Evolutionary conservation across 768 basidiomycete genomes (phyloP), one percentile per base, ranked within the genome.

Genomic region (Psilocybe subaeruginosa): DNA sequence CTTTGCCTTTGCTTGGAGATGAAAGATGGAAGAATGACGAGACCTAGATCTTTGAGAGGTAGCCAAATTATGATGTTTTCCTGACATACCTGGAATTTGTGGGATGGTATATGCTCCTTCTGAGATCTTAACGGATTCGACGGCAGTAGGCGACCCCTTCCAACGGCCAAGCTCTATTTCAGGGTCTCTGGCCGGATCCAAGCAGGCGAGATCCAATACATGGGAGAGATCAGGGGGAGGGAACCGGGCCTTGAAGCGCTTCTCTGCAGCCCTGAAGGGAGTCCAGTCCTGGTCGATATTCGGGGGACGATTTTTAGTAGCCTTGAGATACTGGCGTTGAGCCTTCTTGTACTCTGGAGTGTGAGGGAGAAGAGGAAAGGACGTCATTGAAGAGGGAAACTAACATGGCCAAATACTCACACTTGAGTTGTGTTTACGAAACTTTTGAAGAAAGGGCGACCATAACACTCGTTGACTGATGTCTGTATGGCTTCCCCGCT

Each of bases 11-110:
- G 69, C 0, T 76, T 76, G 1, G 87, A 77, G 16, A 97, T 68
- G 68, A 90, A 95, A 0, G 81, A 79, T 9, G 97, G 95, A 4
- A 99, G 74, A 19, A 97, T 72, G 17, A 98, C 89, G 29, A 98
- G 85, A 17, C 96, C 96, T 96, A 70, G 33, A 39, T 54, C 50
- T 41, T 54, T 54, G 41, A 58, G 46, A 47, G 33, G 43, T 27
- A 51, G 23, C 31, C 17, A 49, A 51, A 23, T 33, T 14, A 49
- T 19, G 43, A 23, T 35, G 43, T 39, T 48, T 49, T n/a, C 5
- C 58, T 48, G 60, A 68, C 74, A 74, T 72, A 88, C 86, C 88
- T 74, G 87, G 87, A 63, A 86, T 77, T 61, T 74, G 70, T 58
- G 86, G 81, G 31, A 90, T 75, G 14, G 70, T 71, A 69, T 79